Evolutionary conservation across 1,284 basidiomycete genomes (phyloP).

Genomic region (Austroboletus novae-zelandiae): DNA sequence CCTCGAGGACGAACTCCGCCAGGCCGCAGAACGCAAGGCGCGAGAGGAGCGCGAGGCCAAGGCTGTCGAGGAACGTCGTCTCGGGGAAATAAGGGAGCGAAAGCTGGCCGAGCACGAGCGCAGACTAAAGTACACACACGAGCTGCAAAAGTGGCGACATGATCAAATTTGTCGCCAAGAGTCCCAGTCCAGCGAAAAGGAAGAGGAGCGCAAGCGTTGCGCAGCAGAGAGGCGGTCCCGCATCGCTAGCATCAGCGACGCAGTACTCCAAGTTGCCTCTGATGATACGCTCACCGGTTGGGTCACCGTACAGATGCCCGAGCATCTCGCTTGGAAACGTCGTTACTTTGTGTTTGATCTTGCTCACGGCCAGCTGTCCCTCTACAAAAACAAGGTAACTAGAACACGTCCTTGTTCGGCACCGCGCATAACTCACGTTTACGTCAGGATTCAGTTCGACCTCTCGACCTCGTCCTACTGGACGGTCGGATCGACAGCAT

Average conservation of each 20-base stretch:
- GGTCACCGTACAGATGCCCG: constrained; percentile 62
- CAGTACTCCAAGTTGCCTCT: constrained; percentile 40
- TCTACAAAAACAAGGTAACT: constrained; percentile 48
- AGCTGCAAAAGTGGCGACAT: constrained; percentile 53
- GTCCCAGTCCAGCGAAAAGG: constrained; percentile 44
- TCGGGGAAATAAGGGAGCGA: constrained; percentile 46
- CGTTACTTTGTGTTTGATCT: constrained; percentile 60
- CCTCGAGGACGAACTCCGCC: constrained; percentile 51
- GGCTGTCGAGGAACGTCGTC: constrained; percentile 50
- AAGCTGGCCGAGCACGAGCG: constrained; percentile 49
- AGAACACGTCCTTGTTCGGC: no score
- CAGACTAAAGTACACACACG: constrained; percentile 50
- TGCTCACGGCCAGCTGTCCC: constrained; percentile 39
- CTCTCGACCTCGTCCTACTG: constrained; percentile 50
- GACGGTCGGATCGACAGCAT: constrained; percentile 45
- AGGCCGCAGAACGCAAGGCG: constrained; percentile 45
- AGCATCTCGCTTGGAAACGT: constrained; percentile 61
- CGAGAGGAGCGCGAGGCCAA: constrained; percentile 46
- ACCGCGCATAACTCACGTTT: constrained; percentile 1
- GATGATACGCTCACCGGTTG: constrained; percentile 53
- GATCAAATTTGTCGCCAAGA: constrained; percentile 49
- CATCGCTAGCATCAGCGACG: constrained; percentile 44
- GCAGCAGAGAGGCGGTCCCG: constrained; percentile 46
- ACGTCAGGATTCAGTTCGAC: constrained; percentile 45
- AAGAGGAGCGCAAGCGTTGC: constrained; percentile 42